Percentiles rank a stretch among this genome's conserved stretches.
Conservation (phyloP, 1,139 yeast species). For the Entelexis paramagnoliae region DNA sequence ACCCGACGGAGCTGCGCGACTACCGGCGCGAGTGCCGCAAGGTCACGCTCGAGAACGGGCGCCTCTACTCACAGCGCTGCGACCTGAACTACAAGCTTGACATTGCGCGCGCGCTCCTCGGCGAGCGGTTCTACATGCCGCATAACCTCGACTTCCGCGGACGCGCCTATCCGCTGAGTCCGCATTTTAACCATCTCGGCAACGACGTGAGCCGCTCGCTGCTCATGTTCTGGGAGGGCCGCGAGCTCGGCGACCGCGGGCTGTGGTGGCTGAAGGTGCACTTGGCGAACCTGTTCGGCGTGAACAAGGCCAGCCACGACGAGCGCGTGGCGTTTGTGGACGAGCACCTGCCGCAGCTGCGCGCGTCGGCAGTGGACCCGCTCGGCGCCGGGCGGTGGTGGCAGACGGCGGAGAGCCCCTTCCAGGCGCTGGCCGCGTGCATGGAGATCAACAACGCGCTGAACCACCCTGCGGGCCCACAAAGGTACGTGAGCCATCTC, state of each 20-base stretch:
- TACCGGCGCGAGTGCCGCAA: slow-evolving; percentile 55
- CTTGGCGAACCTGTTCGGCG: slow-evolving; percentile 75
- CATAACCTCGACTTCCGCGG: slow-evolving; percentile 94
- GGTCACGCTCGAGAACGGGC: slow-evolving; percentile 50
- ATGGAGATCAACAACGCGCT: slow-evolving; percentile 68
- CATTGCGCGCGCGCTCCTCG: slow-evolving; percentile 77
- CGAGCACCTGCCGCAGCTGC: slow-evolving; percentile 50
- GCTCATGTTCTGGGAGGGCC: slow-evolving; percentile 62
- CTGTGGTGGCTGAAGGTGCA: slow-evolving; percentile 58
- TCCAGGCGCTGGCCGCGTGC: slow-evolving; percentile 88
- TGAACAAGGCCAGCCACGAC: slow-evolving; percentile 68
- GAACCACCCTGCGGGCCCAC: slow-evolving; percentile 55
- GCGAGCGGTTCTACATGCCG: slow-evolving; percentile 82
- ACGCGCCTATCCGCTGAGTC: slow-evolving; percentile 88
- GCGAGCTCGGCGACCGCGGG: slow-evolving; percentile 46
- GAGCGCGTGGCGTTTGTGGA: slow-evolving; percentile 71
- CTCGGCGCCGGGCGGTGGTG: slow-evolving; percentile 51
- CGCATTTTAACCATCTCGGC: slow-evolving; percentile 72
- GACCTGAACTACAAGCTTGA: slow-evolving; percentile 88
- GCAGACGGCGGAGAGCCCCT: slow-evolving; percentile 82
- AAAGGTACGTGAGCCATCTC: slow-evolving; percentile 61
- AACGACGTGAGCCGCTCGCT: slow-evolving; percentile 83
- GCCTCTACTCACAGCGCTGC: slow-evolving; percentile 78
- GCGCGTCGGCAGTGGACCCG: slow-evolving; percentile 65
- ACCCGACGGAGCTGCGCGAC: slow-evolving; percentile 59